These are phyloP conservation scores for Backusella liffmaniae DNA, from an alignment of 192 early-diverging fungal genomes.

Conservation along the genomic window DNA sequence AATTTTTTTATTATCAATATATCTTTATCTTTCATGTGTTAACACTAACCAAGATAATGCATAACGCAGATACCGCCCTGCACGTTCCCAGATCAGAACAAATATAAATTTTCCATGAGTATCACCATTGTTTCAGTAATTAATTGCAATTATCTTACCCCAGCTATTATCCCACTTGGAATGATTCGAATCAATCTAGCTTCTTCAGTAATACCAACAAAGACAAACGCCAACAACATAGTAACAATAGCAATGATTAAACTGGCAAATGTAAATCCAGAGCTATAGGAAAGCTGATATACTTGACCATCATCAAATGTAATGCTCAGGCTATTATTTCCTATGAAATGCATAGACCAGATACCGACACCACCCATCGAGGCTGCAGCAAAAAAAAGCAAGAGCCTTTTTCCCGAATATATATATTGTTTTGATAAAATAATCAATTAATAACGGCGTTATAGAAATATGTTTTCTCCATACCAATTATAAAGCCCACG, in stretches of 20 bases:
- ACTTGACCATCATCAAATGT: neutral
- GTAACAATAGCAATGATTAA: slow-evolving; percentile 32
- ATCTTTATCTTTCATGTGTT: neutral
- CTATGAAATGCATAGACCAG: slow-evolving; percentile 47
- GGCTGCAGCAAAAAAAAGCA: slow-evolving; percentile 32
- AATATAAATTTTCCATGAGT: neutral
- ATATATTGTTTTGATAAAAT: neutral
- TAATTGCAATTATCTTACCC: slow-evolving; percentile 21
- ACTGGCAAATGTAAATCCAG: slow-evolving; percentile 34
- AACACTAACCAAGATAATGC: slow-evolving; percentile 38
- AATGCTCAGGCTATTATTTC: slow-evolving; percentile 32
- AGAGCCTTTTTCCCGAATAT: slow-evolving; percentile 16
- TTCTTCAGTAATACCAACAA: slow-evolving; percentile 37
- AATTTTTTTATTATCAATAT: too few species aligned
- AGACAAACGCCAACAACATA: slow-evolving; percentile 33
- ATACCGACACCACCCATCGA: slow-evolving; percentile 42
- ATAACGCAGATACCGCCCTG: slow-evolving; percentile 34
- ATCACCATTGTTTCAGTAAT: neutral
- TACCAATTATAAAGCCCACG: slow-evolving; percentile 35
- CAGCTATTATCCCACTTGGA: slow-evolving; percentile 36
- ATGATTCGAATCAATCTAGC: slow-evolving; percentile 34
- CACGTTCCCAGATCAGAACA: neutral
- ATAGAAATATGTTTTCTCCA: neutral
- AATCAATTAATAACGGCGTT: neutral
- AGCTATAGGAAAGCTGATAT: slow-evolving; percentile 34